Evolutionary conservation across 2,329 filamentous ascomycete species (phyloP), one percentile per base, ranked within the genome.

Genomic region (Gnomoniopsis sp.): DNA sequence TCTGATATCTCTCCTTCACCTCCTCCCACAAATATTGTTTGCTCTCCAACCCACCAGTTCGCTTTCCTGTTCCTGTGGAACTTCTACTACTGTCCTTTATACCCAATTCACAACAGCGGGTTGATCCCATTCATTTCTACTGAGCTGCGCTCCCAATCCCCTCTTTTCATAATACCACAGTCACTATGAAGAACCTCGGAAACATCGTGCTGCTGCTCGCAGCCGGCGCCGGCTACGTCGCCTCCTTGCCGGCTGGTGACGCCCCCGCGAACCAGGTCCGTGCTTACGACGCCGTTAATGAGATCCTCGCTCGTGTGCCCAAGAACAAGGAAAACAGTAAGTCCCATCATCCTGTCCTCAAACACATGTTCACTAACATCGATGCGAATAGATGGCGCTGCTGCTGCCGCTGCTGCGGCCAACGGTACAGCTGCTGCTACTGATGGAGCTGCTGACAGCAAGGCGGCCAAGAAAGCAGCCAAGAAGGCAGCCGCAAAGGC

Each of bases 131-230:
- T 43, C 33, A 43, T 26, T 56, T 44, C 49, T 34, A 22, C 47
- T 12, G 38, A 61, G 59, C 59, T 61, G 59, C 44, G 59, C 59
- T 61, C 59, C 51, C 14, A 41, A 21, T 6, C 17, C 23, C 47
- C 15, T 52, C 46, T 44, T 48, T 41, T 15, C 50, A 33, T 41
- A 49, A 26, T 44, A 48, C 49, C 21, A 58, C 61, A 56, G 62
- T 64, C 71, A 74, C 64, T 59, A 76, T 75, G 74, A 76, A 75
- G 70, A 72, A 71, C 65, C 67, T 74, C 63, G 69, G 68, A 63
- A 66, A 71, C 60, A 68, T 74, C 63, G 59, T 75, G 52, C 64
- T 74, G 62, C 65, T 69, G 64, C 60, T 75, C 64, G 72, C 73
- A 61, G 59, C 74, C 51, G 70, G 68, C 50, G 71, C 71, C 53